Conservation (phyloP, 768 basidiomycete genomes). For the Lenzites betulinus region DNA sequence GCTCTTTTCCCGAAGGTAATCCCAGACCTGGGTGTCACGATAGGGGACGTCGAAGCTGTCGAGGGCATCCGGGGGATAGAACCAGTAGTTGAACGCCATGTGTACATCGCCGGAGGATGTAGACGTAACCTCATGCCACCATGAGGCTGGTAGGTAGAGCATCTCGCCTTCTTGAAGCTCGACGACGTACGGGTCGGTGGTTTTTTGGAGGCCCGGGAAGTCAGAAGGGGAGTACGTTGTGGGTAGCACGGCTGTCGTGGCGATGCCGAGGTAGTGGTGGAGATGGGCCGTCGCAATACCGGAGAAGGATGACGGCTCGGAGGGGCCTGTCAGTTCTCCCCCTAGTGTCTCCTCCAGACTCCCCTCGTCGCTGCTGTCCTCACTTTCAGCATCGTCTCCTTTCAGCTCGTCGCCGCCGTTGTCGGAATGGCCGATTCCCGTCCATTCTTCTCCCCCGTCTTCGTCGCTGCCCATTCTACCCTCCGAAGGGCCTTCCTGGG, state of each 20-base stretch:
- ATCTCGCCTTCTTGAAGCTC: conserved; percentile 35
- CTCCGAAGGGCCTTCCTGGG: not conserved
- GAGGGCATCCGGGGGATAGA: conserved; percentile 34
- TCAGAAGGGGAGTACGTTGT: conserved; percentile 5
- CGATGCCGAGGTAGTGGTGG: conserved; percentile 29
- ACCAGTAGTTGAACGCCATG: conserved; percentile 39
- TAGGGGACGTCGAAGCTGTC: conserved; percentile 31
- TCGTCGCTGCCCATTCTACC: conserved; percentile 10
- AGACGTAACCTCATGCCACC: conserved; percentile 38
- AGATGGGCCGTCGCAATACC: conserved; percentile 33
- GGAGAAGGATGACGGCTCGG: conserved; percentile 34
- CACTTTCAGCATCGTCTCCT: not conserved
- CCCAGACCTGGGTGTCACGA: conserved; percentile 31
- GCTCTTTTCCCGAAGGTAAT: conserved; percentile 22
- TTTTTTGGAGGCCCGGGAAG: conserved; percentile 25
- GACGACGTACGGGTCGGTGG: conserved; percentile 30
- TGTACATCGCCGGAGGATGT: conserved; percentile 26
- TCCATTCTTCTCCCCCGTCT: conserved; percentile 15
- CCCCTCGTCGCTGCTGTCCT: conserved; percentile 11
- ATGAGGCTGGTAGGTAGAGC: conserved; percentile 36
- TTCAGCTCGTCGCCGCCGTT: conserved; percentile 3
- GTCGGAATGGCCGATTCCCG: conserved; percentile 14
- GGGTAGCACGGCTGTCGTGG: conserved; percentile 28
- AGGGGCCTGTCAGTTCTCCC: conserved; percentile 5
- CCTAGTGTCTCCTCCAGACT: conserved; percentile 8